phyloP scores from a whole-genome alignment of 2,329 filamentous ascomycete species.

The Penicillium sp. region DNA sequence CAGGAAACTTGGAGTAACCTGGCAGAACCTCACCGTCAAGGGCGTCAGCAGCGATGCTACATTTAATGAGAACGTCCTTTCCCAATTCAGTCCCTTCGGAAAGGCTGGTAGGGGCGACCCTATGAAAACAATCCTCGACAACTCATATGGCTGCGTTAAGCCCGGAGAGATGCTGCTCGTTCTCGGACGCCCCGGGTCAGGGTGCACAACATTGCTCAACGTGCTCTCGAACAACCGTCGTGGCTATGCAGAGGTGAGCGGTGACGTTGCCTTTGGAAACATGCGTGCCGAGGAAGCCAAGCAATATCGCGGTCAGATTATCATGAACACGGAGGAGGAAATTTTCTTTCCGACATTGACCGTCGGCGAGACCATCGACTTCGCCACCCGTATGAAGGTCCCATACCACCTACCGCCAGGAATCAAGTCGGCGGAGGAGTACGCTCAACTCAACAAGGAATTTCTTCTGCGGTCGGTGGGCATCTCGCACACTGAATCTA shows the following conservation, averaged over 20 bases:
- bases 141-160: neutral
- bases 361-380: constrained; percentile 52
- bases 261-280: constrained; percentile 57
- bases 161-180: neutral
- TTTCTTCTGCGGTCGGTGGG: constrained; percentile 2
- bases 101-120: neutral
- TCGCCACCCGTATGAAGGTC: constrained; percentile 52
- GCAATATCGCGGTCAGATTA: constrained; percentile 57
- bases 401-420: neutral
- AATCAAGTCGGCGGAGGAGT: neutral
- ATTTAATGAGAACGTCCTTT: neutral
- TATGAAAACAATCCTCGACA: neutral
- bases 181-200: constrained; percentile 26
- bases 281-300: constrained; percentile 43
- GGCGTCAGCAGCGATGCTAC: neutral
- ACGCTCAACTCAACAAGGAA: neutral
- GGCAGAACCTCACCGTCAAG: neutral
- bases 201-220: constrained; percentile 69
- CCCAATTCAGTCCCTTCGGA: neutral
- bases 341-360: constrained; percentile 52
- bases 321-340: constrained; percentile 56
- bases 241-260: constrained; percentile 58
- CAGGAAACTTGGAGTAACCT: neutral
- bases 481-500: neutral
- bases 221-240: constrained; percentile 62